Evolutionary conservation across 2,329 filamentous ascomycete species (phyloP).

Genomic region (Domatiomyces catenatus): DNA sequence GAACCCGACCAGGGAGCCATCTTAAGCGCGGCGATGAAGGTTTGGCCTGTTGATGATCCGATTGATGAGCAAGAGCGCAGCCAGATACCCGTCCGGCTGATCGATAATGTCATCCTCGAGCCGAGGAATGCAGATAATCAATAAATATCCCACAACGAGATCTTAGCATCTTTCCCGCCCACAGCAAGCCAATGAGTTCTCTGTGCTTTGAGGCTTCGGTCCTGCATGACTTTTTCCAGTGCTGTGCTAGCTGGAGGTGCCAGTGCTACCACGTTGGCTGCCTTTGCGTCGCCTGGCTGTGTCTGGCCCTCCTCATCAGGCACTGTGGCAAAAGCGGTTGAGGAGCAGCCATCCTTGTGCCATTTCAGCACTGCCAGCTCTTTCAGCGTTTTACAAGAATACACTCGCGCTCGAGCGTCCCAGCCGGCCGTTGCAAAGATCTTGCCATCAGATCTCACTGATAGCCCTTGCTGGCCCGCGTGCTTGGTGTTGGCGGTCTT

Average conservation of each 20-base stretch:
- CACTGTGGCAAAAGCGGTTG: constrained; percentile 52
- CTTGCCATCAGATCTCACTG: constrained; percentile 61
- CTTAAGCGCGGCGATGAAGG: constrained; percentile 78
- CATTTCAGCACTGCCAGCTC: constrained; percentile 88
- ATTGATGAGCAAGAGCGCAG: constrained; percentile 62
- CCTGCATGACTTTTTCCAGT: constrained; percentile 43
- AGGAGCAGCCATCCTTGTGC: constrained; percentile 80
- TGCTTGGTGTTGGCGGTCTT: constrained; percentile 65
- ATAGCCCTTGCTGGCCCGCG: constrained; percentile 71
- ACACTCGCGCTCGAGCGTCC: constrained; percentile 71
- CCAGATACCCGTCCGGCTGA: constrained; percentile 65
- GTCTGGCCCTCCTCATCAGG: background rate
- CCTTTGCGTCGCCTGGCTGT: background rate
- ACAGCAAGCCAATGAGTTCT: constrained; percentile 75
- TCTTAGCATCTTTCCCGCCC: constrained; percentile 86
- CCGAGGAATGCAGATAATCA: constrained; percentile 26
- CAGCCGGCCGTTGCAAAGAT: constrained; percentile 86
- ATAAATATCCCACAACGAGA: constrained; percentile 92
- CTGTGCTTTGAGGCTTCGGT: constrained; percentile 48
- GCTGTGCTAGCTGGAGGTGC: constrained; percentile 7
- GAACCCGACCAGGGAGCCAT: constrained; percentile 61
- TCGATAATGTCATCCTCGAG: constrained; percentile 75
- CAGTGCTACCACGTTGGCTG: constrained; percentile 4
- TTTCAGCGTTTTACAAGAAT: constrained; percentile 62
- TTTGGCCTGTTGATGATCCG: constrained; percentile 62